phyloP scores from a whole-genome alignment of 345 rosid species.

The Raphanus sativus region DNA sequence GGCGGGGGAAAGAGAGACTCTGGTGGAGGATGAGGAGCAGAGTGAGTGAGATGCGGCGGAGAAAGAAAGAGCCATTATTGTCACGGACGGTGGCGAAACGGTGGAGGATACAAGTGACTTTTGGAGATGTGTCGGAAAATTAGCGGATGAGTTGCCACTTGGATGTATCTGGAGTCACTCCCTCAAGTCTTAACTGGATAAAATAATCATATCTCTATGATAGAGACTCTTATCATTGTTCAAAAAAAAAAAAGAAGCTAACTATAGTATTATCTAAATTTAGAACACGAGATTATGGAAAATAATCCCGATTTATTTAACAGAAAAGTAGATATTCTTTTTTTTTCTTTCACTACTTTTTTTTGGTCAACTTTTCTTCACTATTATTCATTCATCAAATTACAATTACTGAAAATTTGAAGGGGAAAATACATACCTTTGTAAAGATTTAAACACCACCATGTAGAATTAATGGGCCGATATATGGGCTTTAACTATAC shows the following conservation, averaged over 20 bases:
- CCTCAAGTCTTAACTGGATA: background rate
- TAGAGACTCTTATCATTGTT: too few relatives aligned
- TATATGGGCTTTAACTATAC: too few relatives aligned
- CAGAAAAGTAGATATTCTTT: too few relatives aligned
- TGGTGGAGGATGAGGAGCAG: slow-evolving; percentile 44
- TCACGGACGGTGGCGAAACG: slow-evolving; percentile 24
- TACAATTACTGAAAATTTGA: too few relatives aligned
- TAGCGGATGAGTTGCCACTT: slow-evolving; percentile 8
- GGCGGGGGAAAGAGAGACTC: slow-evolving; percentile 39
- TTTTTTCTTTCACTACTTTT: too few relatives aligned
- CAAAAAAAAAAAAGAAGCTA: too few relatives aligned
- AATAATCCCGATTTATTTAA: too few relatives aligned
- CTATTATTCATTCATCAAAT: too few relatives aligned
- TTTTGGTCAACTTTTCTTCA: too few relatives aligned
- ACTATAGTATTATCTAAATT: too few relatives aligned
- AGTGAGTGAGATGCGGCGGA: slow-evolving; percentile 59
- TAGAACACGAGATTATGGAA: too few relatives aligned
- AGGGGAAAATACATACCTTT: background rate
- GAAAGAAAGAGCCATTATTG: slow-evolving; percentile 58
- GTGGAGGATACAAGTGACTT: background rate
- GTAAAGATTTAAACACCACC: background rate
- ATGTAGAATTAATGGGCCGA: too few relatives aligned
- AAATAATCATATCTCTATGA: background rate
- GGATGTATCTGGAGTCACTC: slow-evolving; percentile 15
- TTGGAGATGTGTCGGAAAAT: slow-evolving; percentile 10